phyloP scores from a whole-genome alignment of 257 asterid genomes.

The Solanum bulbocastanum region DNA sequence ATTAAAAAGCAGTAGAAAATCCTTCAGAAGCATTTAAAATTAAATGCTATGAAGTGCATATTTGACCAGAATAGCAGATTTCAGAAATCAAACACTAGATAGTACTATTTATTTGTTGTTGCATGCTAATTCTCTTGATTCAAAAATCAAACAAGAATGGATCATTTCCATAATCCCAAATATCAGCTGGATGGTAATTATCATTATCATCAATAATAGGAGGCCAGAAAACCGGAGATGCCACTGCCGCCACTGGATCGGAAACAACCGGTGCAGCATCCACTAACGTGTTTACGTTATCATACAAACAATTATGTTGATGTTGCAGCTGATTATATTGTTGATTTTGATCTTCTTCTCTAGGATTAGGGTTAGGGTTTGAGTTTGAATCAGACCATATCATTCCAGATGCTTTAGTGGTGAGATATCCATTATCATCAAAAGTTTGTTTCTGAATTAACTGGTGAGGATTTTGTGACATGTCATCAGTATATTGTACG shows the following conservation, averaged over 20 bases:
- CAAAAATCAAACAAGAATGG: conserved; percentile 51
- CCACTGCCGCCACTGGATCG: conserved; percentile 27
- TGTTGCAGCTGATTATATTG: conserved; percentile 2
- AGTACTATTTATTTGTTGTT: too few relatives aligned
- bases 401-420: not conserved
- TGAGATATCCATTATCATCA: conserved; percentile 1
- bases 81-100: too few relatives aligned
- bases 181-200: conserved; percentile 24
- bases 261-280: conserved; percentile 9
- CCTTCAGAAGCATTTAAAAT: not conserved
- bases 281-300: conserved; percentile 25
- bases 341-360: not conserved
- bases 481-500: conserved; percentile 32
- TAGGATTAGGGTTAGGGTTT: conserved; percentile 28
- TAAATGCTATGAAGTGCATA: too few relatives aligned
- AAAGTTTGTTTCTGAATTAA: not conserved
- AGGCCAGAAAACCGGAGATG: conserved; percentile 48
- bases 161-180: conserved; percentile 65
- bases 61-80: not conserved
- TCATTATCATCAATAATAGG: conserved; percentile 55
- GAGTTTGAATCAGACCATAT: conserved; percentile 19
- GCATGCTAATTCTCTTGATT: not conserved
- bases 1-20: not conserved
- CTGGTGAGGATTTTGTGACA: conserved; percentile 5
- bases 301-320: conserved; percentile 3